Percentiles rank a stretch among this genome's conserved stretches.
phyloP scores from a whole-genome alignment of 2,329 filamentous ascomycete species.

The Trichophyton rubrum region DNA sequence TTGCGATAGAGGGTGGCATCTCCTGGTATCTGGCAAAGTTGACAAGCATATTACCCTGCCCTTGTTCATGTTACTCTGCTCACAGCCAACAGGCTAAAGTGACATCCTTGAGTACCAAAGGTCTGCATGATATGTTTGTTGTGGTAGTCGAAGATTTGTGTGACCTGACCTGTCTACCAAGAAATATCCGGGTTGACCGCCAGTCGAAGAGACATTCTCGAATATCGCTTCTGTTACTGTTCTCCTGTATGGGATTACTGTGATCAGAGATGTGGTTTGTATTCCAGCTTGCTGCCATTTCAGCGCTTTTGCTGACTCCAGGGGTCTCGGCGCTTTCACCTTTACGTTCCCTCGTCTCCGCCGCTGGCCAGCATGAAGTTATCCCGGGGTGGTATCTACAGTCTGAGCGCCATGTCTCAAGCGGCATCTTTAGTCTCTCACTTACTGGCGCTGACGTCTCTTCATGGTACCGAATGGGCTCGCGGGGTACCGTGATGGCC shows the following conservation, averaged over 20 bases:
- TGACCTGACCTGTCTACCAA: too few species aligned
- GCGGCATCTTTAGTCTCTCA: constrained; percentile 32
- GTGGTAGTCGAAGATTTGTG: neutral
- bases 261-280: neutral
- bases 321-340: neutral
- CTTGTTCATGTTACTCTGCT: neutral
- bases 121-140: neutral
- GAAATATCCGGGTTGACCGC: neutral
- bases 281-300: neutral
- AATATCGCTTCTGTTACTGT: neutral
- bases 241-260: neutral
- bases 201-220: neutral
- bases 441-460: constrained; percentile 34
- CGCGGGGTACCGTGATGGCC: constrained; percentile 45
- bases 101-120: neutral
- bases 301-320: neutral
- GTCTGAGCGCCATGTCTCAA: constrained; percentile 29
- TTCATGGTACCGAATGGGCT: constrained; percentile 40
- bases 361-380: constrained; percentile 17
- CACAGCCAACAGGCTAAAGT: neutral
- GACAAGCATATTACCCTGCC: neutral
- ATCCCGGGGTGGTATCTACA: constrained; percentile 40
- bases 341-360: constrained; percentile 13
- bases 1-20: neutral
- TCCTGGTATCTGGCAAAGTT: neutral